Evolutionary conservation across 305 asterid species (phyloP).

Genomic region (Fraxinus angustifolia): DNA sequence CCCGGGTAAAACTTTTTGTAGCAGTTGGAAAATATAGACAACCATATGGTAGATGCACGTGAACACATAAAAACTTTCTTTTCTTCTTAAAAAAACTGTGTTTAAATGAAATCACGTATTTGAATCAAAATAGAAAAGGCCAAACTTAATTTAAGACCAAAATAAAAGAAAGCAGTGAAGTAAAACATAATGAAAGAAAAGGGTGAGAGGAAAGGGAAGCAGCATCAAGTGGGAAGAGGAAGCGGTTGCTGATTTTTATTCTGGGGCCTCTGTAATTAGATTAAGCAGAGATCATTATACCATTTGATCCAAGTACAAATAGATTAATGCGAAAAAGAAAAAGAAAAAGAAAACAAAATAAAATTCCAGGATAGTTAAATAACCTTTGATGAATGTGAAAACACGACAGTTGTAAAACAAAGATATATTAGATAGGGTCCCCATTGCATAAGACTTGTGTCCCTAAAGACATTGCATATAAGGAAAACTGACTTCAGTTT

Average conservation of each 20-base stretch:
- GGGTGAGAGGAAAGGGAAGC: not conserved
- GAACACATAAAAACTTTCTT: not conserved
- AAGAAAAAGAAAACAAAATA: too few species aligned
- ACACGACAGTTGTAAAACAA: not conserved
- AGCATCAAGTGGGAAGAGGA: not conserved
- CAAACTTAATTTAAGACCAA: not conserved
- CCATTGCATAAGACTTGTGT: not conserved
- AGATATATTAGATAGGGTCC: not conserved
- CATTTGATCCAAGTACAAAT: too few species aligned
- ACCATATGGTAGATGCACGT: not conserved
- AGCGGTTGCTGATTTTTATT: too few species aligned
- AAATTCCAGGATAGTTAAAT: not conserved
- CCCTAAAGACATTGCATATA: not conserved
- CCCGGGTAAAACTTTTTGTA: not conserved
- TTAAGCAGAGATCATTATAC: too few species aligned
- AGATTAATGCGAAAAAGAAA: too few species aligned
- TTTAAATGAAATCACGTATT: not conserved
- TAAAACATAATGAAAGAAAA: not conserved
- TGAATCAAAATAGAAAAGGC: not conserved
- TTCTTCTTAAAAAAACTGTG: not conserved
- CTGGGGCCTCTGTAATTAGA: too few species aligned
- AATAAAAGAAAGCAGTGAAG: not conserved
- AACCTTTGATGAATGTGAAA: not conserved
- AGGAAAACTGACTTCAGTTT: slow-evolving; percentile 3
- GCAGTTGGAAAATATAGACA: not conserved